phyloP scores from a whole-genome alignment of 352 stramenopile species.

The Pythium plurisporium region DNA sequence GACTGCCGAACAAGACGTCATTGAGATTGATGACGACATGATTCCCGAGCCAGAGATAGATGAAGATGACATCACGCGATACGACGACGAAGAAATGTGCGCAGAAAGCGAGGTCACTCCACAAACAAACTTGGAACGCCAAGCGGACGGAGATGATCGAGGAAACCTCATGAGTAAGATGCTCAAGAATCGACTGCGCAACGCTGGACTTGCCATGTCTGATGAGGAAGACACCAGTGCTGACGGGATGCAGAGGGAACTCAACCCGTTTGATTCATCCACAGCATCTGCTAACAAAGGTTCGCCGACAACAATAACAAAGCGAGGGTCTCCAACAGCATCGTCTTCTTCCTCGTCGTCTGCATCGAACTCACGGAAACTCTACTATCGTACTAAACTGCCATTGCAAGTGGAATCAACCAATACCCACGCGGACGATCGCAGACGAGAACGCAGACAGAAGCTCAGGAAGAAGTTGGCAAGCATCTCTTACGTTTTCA shows the following conservation, averaged over 20 bases:
- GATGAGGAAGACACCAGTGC: constrained; percentile 10
- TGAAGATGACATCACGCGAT: not conserved
- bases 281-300: constrained; percentile 4
- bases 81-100: constrained; percentile 3
- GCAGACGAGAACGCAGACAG: constrained; percentile 33
- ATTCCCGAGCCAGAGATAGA: constrained; percentile 16
- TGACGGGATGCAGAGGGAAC: not conserved
- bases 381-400: constrained; percentile 52
- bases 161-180: constrained; percentile 13
- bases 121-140: not conserved
- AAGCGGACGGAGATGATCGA: not conserved
- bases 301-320: no score
- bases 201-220: constrained; percentile 14
- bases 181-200: constrained; percentile 11
- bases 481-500: not conserved
- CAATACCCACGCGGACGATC: constrained; percentile 43
- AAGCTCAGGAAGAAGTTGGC: constrained; percentile 26
- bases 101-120: not conserved
- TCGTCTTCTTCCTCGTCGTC: constrained; percentile 17
- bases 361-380: not conserved
- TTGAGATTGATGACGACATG: constrained; percentile 23
- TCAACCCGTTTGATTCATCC: constrained; percentile 19
- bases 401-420: constrained; percentile 57
- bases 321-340: no score
- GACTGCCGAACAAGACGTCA: constrained; percentile 12